phyloP scores from a whole-genome alignment of 192 early-diverging fungal genomes.

The Kappamyces sp. region DNA sequence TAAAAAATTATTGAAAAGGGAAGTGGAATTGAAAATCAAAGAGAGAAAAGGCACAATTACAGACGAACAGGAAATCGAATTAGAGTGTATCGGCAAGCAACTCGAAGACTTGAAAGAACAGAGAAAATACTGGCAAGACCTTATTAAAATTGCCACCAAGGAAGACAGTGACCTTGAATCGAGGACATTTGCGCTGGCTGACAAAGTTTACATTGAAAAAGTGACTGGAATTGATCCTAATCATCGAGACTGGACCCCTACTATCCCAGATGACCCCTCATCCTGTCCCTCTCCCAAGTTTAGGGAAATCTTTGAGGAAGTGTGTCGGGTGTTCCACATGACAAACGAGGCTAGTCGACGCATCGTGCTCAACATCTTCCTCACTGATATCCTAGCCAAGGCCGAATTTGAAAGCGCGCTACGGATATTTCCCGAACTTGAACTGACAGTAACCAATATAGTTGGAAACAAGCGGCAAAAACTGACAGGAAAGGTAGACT shows the following conservation, averaged over 20 bases:
- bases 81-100: background rate
- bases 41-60: background rate
- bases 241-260: background rate
- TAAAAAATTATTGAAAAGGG: slow-evolving; percentile 20
- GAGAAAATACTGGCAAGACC: background rate
- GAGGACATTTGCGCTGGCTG: background rate
- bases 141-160: slow-evolving; percentile 8
- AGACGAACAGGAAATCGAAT: too few relatives aligned
- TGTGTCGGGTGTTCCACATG: slow-evolving; percentile 14
- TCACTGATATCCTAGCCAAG: slow-evolving; percentile 27
- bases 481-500: slow-evolving; percentile 29
- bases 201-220: background rate
- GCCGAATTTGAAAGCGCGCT: slow-evolving; percentile 22
- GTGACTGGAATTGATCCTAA: background rate
- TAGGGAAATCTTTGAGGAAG: slow-evolving; percentile 13
- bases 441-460: slow-evolving; percentile 11
- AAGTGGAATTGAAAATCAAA: slow-evolving; percentile 18
- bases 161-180: too few relatives aligned
- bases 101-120: slow-evolving; percentile 14
- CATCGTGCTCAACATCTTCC: slow-evolving; percentile 30
- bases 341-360: slow-evolving; percentile 22
- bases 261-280: too few relatives aligned
- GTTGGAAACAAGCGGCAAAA: slow-evolving; percentile 27
- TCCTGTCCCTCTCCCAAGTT: slow-evolving; percentile 1
- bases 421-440: slow-evolving; percentile 27